These are phyloP conservation scores for Colletotrichum theobromicola DNA, from an alignment of 2,329 filamentous ascomycete genomes.

Conservation along the genomic window DNA sequence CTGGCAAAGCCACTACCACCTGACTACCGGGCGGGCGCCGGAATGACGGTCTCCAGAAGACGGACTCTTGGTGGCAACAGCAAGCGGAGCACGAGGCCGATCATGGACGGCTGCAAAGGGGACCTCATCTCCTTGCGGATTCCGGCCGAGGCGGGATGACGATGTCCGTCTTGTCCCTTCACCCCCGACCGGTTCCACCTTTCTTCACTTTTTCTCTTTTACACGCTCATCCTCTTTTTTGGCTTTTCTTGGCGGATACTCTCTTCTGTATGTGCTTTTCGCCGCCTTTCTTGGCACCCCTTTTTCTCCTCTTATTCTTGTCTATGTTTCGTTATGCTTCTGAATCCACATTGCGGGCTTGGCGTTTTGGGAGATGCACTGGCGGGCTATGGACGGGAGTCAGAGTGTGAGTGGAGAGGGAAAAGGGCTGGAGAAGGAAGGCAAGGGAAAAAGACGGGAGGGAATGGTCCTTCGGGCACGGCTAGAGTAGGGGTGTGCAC, in stretches of 20 bases:
- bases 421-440: background rate
- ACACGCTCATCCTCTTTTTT: background rate
- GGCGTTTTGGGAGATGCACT: conserved; percentile 16
- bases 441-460: background rate
- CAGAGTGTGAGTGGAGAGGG: background rate
- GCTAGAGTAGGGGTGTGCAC: background rate
- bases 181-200: background rate
- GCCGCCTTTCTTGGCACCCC: background rate
- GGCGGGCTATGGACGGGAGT: background rate
- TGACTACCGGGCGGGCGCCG: conserved; percentile 10
- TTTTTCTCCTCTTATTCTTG: background rate
- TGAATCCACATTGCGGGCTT: conserved; percentile 9
- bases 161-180: background rate
- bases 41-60: background rate
- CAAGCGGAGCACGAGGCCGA: background rate
- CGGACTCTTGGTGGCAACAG: background rate
- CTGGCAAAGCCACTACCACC: conserved; percentile 8
- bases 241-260: background rate
- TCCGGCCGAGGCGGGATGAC: background rate
- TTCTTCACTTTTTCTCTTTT: background rate
- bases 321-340: background rate
- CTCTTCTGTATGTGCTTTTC: background rate
- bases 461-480: background rate
- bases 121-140: background rate
- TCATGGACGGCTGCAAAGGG: background rate